These are phyloP conservation scores for Boletus insuetus DNA, from an alignment of 768 basidiomycete species.

Conservation along the genomic window DNA sequence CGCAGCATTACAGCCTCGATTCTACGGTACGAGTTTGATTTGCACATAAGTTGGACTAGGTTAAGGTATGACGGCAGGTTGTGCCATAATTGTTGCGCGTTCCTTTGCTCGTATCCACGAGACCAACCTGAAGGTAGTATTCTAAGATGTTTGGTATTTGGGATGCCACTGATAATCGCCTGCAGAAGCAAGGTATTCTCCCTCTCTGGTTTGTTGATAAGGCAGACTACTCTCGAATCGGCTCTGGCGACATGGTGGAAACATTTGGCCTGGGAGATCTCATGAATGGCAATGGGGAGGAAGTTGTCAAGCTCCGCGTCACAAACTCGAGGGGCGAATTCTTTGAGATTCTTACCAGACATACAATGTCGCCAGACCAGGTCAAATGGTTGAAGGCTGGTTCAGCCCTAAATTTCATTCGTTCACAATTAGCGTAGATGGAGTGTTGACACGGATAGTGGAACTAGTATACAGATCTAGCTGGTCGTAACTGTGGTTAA, in stretches of 20 bases:
- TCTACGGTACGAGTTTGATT: slow-evolving; percentile 58
- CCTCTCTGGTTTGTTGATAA: slow-evolving; percentile 94
- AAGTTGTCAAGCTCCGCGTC: slow-evolving; percentile 55
- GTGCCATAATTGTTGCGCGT: slow-evolving; percentile 81
- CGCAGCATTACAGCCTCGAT: slow-evolving; percentile 94
- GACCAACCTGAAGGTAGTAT: slow-evolving; percentile 85
- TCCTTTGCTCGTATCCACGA: slow-evolving; percentile 99
- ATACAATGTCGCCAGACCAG: slow-evolving; percentile 91
- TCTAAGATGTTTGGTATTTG: background rate
- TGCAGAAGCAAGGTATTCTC: slow-evolving; percentile 93
- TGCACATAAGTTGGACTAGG: background rate
- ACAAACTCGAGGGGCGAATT: slow-evolving; percentile 59
- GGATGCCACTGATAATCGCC: slow-evolving; percentile 1
- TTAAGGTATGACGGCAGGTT: slow-evolving; percentile 46
- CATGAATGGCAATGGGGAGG: slow-evolving; percentile 42
- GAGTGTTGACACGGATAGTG: background rate
- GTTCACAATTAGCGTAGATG: slow-evolving; percentile 45
- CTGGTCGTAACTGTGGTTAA: slow-evolving; percentile 16
- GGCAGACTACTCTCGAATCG: slow-evolving; percentile 80
- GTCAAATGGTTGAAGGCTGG: slow-evolving; percentile 87
- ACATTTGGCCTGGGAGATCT: slow-evolving; percentile 80
- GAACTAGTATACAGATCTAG: slow-evolving; percentile 2
- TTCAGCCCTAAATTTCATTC: slow-evolving; percentile 87
- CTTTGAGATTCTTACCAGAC: slow-evolving; percentile 71
- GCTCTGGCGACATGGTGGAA: slow-evolving; percentile 75